Conservation (phyloP, 1,139 yeast genomes). For the Blastobotrys buckinghamii region DNA sequence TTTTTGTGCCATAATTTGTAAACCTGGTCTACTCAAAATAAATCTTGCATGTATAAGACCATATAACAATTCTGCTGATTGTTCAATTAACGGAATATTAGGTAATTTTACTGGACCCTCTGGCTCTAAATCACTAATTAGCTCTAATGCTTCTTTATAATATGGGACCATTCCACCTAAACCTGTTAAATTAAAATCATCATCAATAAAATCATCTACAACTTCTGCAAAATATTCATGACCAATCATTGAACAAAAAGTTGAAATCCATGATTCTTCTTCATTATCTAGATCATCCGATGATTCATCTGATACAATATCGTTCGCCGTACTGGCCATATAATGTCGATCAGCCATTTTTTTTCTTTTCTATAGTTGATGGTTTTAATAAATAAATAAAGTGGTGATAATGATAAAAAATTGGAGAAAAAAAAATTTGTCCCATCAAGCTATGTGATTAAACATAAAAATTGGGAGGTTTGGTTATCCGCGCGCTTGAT, state of each 20-base stretch:
- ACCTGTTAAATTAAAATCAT: slow-evolving; percentile 93
- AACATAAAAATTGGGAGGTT: slow-evolving; percentile 1
- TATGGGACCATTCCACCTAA: slow-evolving; percentile 79
- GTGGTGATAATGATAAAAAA: too few species aligned
- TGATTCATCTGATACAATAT: slow-evolving; percentile 11
- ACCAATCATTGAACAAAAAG: slow-evolving; percentile 80
- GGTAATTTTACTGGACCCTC: slow-evolving; percentile 54
- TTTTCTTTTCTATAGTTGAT: background rate
- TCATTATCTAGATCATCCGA: slow-evolving; percentile 14
- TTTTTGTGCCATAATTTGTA: slow-evolving; percentile 93
- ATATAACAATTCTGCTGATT: slow-evolving; percentile 84
- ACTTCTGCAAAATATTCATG: slow-evolving; percentile 94
- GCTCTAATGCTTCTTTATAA: slow-evolving; percentile 86
- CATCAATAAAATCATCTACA: slow-evolving; percentile 88
- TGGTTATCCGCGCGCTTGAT: too few species aligned
- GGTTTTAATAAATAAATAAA: too few species aligned
- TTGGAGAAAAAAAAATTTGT: background rate
- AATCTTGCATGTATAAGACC: slow-evolving; percentile 93
- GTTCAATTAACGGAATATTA: slow-evolving; percentile 71
- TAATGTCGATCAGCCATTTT: background rate
- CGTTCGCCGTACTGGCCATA: background rate
- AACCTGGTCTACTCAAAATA: slow-evolving; percentile 83
- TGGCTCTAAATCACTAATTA: slow-evolving; percentile 84
- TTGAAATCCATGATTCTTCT: slow-evolving; percentile 71
- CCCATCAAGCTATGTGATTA: background rate